Evolutionary conservation across 148 eudicot species (phyloP).

Genomic region (Linanthus parryae): DNA sequence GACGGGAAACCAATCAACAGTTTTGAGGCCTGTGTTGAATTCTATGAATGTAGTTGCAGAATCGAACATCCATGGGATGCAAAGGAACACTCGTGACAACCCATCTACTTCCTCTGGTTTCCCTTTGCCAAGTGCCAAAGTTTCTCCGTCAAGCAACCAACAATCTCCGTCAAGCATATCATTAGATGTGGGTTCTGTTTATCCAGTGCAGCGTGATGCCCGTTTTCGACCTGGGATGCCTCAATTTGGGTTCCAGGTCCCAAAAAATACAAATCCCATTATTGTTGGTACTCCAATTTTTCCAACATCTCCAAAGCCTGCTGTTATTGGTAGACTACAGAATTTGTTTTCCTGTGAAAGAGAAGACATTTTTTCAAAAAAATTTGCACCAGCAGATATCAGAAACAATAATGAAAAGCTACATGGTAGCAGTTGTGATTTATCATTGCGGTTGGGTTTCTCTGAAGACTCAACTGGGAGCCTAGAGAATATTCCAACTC

Average conservation of each 20-base stretch:
- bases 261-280: slow-evolving; percentile 35
- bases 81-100: slow-evolving; percentile 6
- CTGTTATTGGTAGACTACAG: slow-evolving; percentile 28
- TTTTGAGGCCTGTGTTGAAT: slow-evolving; percentile 25
- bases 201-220: slow-evolving; percentile 69
- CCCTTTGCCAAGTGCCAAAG: slow-evolving; percentile 21
- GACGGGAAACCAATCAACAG: slow-evolving; percentile 23
- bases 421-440: slow-evolving; percentile 48
- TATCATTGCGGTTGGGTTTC: slow-evolving; percentile 77
- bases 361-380: slow-evolving; percentile 13
- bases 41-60: slow-evolving; percentile 21
- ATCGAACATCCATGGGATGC: slow-evolving; percentile 21
- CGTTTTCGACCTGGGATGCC: slow-evolving; percentile 29
- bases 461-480: slow-evolving; percentile 23
- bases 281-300: slow-evolving; percentile 69
- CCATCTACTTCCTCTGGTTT: slow-evolving; percentile 20
- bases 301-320: slow-evolving; percentile 33
- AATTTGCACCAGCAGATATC: slow-evolving; percentile 14
- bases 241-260: slow-evolving; percentile 23
- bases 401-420: slow-evolving; percentile 23
- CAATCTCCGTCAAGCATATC: slow-evolving; percentile 22
- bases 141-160: slow-evolving; percentile 15
- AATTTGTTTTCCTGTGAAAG: slow-evolving; percentile 26
- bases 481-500: slow-evolving; percentile 16
- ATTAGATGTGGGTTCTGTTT: slow-evolving; percentile 32